These are phyloP conservation scores for Cutaneotrichosporon mucoides DNA, from an alignment of 1,284 basidiomycete species.

Conservation along the genomic window DNA sequence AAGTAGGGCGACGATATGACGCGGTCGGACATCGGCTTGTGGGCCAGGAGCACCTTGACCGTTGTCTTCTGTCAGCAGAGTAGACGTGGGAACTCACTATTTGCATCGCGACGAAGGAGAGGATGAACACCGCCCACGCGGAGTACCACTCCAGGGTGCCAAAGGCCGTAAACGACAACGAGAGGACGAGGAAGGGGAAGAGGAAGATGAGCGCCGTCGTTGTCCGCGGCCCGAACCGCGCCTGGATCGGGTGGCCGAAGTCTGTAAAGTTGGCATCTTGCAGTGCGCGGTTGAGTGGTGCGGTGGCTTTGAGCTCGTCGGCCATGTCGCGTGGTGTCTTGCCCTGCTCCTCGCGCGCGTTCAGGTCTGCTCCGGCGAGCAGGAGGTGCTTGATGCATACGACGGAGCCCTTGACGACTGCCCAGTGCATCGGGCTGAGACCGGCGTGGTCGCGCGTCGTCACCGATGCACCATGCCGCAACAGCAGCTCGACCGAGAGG, in stretches of 20 bases:
- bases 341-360: conserved; percentile 74
- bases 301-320: conserved; percentile 80
- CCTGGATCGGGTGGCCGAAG: conserved; percentile 38
- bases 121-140: conserved; percentile 72
- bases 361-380: conserved; percentile 77
- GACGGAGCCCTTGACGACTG: conserved; percentile 91
- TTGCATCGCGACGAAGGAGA: conserved; percentile 87
- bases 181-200: conserved; percentile 73
- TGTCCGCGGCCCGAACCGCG: conserved; percentile 57
- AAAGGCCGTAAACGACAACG: conserved; percentile 76
- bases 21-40: conserved; percentile 34
- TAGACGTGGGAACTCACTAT: conserved; percentile 58
- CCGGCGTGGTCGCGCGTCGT: conserved; percentile 73
- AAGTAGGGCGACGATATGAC: conserved; percentile 69
- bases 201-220: conserved; percentile 76
- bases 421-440: conserved; percentile 93
- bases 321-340: conserved; percentile 95
- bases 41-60: conserved; percentile 29
- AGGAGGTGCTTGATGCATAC: conserved; percentile 76
- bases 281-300: conserved; percentile 80
- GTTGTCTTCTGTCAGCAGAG: conserved; percentile 26
- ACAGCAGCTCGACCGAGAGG: conserved; percentile 82
- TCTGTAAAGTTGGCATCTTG: conserved; percentile 60
- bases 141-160: conserved; percentile 84
- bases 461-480: conserved; percentile 80